Conservation (phyloP, 495 filamentous ascomycete species). For the Geopyxis carbonaria region DNA sequence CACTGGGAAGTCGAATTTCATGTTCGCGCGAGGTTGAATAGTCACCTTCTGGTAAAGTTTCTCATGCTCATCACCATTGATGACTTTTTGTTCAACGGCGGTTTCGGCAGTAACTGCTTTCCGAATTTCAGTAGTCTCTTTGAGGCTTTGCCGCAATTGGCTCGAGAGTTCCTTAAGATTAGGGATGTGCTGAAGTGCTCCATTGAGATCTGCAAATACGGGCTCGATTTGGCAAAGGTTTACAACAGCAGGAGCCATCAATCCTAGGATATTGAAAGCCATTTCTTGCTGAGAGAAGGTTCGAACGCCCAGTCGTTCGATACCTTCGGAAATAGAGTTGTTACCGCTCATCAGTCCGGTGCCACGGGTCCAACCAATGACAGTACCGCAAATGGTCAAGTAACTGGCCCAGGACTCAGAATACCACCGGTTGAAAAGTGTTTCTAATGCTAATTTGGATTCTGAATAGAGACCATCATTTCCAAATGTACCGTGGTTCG, state of each 20-base stretch:
- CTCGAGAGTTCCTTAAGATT: constrained; percentile 93
- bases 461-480: constrained; percentile 97
- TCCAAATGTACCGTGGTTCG: constrained; percentile 96
- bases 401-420: constrained; percentile 96
- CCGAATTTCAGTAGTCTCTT: constrained; percentile 85
- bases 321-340: constrained; percentile 91
- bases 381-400: constrained; percentile 94
- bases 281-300: constrained; percentile 99
- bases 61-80: constrained; percentile 86
- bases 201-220: constrained; percentile 92
- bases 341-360: constrained; percentile 97
- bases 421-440: constrained; percentile 95
- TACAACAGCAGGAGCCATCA: constrained; percentile 88
- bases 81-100: constrained; percentile 88
- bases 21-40: constrained; percentile 86
- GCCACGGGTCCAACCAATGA: constrained; percentile 98
- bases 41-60: constrained; percentile 85
- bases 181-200: constrained; percentile 90
- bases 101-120: constrained; percentile 89
- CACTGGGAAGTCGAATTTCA: constrained; percentile 86
- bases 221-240: constrained; percentile 92
- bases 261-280: constrained; percentile 94
- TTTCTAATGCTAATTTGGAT: constrained; percentile 92
- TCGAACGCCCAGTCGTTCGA: constrained; percentile 88
- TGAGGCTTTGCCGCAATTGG: constrained; percentile 72